phyloP scores from a whole-genome alignment of 345 rosid genomes.

The Pistacia vera region DNA sequence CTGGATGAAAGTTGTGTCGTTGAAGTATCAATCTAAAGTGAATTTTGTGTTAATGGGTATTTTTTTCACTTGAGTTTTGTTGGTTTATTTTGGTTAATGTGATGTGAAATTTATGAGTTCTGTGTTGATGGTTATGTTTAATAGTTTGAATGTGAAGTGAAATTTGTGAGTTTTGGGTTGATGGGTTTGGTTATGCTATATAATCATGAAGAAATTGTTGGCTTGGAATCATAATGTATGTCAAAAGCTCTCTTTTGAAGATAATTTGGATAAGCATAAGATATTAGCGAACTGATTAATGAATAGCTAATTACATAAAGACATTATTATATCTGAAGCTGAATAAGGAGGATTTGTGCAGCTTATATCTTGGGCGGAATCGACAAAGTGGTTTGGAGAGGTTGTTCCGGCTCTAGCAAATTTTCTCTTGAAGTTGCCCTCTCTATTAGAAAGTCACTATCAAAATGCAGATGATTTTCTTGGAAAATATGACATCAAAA shows the following conservation, averaged over 20 bases:
- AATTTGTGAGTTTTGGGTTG: not conserved
- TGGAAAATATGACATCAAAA: conserved; percentile 20
- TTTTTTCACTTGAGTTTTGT: too few relatives aligned
- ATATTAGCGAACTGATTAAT: not conserved
- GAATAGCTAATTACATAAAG: not conserved
- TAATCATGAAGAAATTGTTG: not conserved
- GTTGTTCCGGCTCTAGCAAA: conserved; percentile 64
- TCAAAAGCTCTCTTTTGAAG: not conserved
- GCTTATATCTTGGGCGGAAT: conserved; percentile 50
- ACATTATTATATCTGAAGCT: not conserved
- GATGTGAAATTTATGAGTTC: too few relatives aligned
- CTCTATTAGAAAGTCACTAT: conserved; percentile 68
- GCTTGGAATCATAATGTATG: not conserved
- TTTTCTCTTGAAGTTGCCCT: conserved; percentile 66
- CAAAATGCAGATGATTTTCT: conserved; percentile 44
- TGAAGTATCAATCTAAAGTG: too few relatives aligned
- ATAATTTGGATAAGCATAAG: not conserved
- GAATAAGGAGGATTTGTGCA: conserved; percentile 26
- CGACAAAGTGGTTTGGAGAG: conserved; percentile 67
- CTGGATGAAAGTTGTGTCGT: too few relatives aligned
- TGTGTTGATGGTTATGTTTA: too few relatives aligned
- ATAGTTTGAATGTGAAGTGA: too few relatives aligned
- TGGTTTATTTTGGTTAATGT: too few relatives aligned
- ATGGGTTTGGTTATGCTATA: not conserved
- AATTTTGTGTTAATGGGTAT: too few relatives aligned